A percentile compares a stretch with the other conserved stretches of the same genome.
Conservation (phyloP, 768 basidiomycete species). For the Termitomyces sp. region DNA sequence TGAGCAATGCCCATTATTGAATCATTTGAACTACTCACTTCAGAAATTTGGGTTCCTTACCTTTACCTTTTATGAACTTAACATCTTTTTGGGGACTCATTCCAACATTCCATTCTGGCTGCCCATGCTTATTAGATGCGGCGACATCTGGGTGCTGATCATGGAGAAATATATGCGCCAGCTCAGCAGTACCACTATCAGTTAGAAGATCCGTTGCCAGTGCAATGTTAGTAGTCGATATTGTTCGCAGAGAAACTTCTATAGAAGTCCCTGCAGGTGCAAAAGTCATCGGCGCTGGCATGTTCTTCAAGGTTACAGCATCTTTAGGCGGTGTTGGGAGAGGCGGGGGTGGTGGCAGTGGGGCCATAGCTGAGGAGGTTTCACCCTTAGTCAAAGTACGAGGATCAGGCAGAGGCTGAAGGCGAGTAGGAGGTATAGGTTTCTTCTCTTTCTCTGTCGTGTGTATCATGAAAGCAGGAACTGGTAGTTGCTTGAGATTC, state of each 20-base stretch:
- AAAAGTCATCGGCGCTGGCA: conserved; percentile 22
- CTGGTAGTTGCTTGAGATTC: conserved; percentile 11
- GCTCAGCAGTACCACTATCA: conserved; percentile 42
- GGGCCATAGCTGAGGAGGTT: not conserved
- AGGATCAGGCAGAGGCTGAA: conserved; percentile 6
- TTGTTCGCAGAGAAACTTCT: conserved; percentile 38
- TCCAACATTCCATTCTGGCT: conserved; percentile 43
- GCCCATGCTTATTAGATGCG: conserved; percentile 18
- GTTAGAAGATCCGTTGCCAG: conserved; percentile 46
- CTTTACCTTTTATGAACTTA: conserved; percentile 29
- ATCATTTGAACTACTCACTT: conserved; percentile 31
- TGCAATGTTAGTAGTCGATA: conserved; percentile 48
- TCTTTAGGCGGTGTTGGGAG: conserved; percentile 13
- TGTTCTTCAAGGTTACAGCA: conserved; percentile 12
- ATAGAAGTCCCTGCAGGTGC: conserved; percentile 15
- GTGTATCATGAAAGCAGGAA: conserved; percentile 5
- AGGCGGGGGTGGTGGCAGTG: conserved; percentile 6
- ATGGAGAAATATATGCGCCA: conserved; percentile 48
- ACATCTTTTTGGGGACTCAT: conserved; percentile 51
- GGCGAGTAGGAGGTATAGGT: not conserved
- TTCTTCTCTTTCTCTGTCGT: conserved; percentile 1
- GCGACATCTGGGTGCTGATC: conserved; percentile 37
- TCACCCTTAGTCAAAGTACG: conserved; percentile 1
- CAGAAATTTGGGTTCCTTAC: conserved; percentile 32
- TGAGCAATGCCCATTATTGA: not conserved